Conservation (phyloP, 1,284 basidiomycete species). For the Mixia osmundae region DNA sequence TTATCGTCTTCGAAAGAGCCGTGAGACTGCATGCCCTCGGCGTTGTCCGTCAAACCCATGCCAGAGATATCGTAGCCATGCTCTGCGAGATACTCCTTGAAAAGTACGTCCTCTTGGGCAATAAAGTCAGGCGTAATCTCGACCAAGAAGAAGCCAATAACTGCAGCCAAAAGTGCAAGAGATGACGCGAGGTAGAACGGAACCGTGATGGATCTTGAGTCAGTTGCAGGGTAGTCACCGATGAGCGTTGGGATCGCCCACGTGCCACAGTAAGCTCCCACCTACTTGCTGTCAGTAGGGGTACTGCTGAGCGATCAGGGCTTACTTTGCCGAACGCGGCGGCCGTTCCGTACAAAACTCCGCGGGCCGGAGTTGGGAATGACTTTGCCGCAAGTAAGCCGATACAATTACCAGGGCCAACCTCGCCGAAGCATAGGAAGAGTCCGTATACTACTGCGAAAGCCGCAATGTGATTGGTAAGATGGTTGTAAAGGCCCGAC, state of each 20-base stretch:
- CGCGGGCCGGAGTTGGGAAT: slow-evolving; percentile 52
- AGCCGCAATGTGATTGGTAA: slow-evolving; percentile 38
- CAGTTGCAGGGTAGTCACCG: not conserved
- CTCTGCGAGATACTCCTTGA: slow-evolving; percentile 50
- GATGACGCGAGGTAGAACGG: slow-evolving; percentile 23
- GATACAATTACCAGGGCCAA: slow-evolving; percentile 51
- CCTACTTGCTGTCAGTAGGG: not conserved
- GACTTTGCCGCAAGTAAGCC: slow-evolving; percentile 52
- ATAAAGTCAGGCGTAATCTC: slow-evolving; percentile 53
- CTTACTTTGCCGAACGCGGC: slow-evolving; percentile 60
- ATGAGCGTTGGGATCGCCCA: slow-evolving; percentile 5
- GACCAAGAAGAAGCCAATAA: slow-evolving; percentile 49
- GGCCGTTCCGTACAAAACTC: slow-evolving; percentile 60
- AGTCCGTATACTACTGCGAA: slow-evolving; percentile 55
- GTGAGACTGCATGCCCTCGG: too few relatives aligned
- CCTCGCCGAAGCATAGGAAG: slow-evolving; percentile 37
- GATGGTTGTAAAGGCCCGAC: slow-evolving; percentile 18
- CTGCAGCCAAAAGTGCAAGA: slow-evolving; percentile 52
- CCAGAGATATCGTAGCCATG: slow-evolving; percentile 48
- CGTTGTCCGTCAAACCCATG: slow-evolving; percentile 37
- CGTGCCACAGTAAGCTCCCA: slow-evolving; percentile 9
- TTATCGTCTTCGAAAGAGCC: too few relatives aligned
- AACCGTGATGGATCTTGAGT: not conserved
- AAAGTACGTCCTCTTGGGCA: slow-evolving; percentile 49
- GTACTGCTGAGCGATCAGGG: not conserved